These are phyloP conservation scores for Pseudogymnoascus pannorum DNA, from an alignment of 2,329 filamentous ascomycete genomes.

Conservation along the genomic window DNA sequence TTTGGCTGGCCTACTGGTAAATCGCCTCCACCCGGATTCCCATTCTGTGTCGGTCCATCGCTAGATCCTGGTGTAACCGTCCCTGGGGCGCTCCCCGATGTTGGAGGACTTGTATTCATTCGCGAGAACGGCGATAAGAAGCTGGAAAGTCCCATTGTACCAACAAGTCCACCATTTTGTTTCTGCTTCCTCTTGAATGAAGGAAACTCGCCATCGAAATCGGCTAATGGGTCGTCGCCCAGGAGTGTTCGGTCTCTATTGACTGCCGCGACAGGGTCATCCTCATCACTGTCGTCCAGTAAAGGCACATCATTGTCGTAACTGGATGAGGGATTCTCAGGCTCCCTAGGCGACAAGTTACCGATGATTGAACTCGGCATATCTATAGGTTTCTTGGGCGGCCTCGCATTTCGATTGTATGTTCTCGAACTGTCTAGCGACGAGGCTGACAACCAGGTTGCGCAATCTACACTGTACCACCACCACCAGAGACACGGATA, in stretches of 20 bases:
- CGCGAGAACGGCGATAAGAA: slow-evolving; percentile 25
- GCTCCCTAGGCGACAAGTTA: slow-evolving; percentile 17
- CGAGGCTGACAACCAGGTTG: slow-evolving; percentile 9
- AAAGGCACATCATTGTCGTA: slow-evolving; percentile 12
- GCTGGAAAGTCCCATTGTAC: slow-evolving; percentile 12
- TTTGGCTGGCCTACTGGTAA: slow-evolving; percentile 29
- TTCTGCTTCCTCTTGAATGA: slow-evolving; percentile 68
- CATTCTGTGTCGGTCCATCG: slow-evolving; percentile 13
- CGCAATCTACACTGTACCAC: background rate
- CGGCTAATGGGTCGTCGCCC: slow-evolving; percentile 48
- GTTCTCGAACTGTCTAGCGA: background rate
- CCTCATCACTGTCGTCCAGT: slow-evolving; percentile 36
- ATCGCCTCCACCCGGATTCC: slow-evolving; percentile 15
- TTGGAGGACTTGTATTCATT: slow-evolving; percentile 16
- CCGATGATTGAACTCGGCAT: slow-evolving; percentile 28
- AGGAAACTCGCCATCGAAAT: slow-evolving; percentile 43
- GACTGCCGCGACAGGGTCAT: slow-evolving; percentile 24
- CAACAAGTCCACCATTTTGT: slow-evolving; percentile 13
- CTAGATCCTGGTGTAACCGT: slow-evolving; percentile 18
- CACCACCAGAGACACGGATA: background rate
- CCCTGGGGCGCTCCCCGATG: slow-evolving; percentile 22
- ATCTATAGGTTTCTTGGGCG: slow-evolving; percentile 15
- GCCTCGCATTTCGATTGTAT: slow-evolving; percentile 9
- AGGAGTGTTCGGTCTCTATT: slow-evolving; percentile 35
- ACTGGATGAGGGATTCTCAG: slow-evolving; percentile 20